Evolutionary conservation across 257 asterid species (phyloP).

Genomic region (Orobanche coerulescens): DNA sequence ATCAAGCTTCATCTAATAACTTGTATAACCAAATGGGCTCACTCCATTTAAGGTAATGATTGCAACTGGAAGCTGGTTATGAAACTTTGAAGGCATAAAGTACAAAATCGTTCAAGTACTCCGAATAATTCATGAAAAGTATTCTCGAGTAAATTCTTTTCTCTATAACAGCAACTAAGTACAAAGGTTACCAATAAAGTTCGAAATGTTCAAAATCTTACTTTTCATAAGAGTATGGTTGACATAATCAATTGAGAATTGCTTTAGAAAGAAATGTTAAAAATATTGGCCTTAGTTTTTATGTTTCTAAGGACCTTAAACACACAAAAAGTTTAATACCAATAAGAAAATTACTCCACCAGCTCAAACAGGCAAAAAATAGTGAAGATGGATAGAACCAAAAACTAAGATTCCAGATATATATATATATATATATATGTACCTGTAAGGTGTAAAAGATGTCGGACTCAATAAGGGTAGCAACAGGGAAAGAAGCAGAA

Average conservation of each 20-base stretch:
- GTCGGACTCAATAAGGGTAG: conserved; percentile 37
- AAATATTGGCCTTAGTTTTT: conserved; percentile 7
- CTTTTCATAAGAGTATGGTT: conserved; percentile 3
- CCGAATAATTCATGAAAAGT: conserved; percentile 6
- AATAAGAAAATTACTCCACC: conserved; percentile 1
- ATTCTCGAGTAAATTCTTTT: background rate
- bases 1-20: background rate
- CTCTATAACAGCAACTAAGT: conserved; percentile 6
- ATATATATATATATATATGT: background rate
- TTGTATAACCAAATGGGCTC: background rate
- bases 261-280: conserved; percentile 14
- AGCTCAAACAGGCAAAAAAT: conserved; percentile 3
- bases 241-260: conserved; percentile 6
- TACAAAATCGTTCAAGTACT: conserved; percentile 3
- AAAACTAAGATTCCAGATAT: conserved; percentile 5
- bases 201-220: background rate
- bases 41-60: background rate
- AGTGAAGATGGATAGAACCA: background rate
- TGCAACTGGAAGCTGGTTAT: conserved; percentile 11
- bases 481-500: conserved; percentile 29
- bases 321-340: background rate
- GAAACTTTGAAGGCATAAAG: background rate
- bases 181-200: background rate
- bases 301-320: conserved; percentile 4
- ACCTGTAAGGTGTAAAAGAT: conserved; percentile 63